A percentile compares a stretch with the other conserved stretches of the same genome.
These are phyloP conservation scores for Entonaema liquescens DNA, from an alignment of 495 filamentous ascomycete species.

Conservation along the genomic window DNA sequence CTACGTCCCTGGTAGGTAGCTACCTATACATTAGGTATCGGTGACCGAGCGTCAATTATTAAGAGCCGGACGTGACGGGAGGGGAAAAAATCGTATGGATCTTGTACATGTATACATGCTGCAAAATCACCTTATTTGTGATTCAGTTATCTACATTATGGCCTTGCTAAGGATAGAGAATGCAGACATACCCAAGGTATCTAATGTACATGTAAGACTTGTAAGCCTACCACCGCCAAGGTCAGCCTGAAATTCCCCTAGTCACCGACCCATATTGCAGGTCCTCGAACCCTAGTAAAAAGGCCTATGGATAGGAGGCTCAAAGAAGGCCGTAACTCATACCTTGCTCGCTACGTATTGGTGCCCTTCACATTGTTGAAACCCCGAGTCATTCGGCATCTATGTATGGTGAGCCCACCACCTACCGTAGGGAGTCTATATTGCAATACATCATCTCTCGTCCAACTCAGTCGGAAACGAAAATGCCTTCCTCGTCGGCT, in stretches of 20 bases:
- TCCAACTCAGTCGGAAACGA: background rate
- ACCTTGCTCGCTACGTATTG: background rate
- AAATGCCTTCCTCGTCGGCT: slow-evolving; percentile 19
- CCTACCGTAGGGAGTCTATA: background rate
- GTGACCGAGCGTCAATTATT: no score
- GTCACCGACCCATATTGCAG: background rate
- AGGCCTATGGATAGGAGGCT: background rate
- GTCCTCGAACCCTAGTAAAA: background rate
- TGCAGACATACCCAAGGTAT: no score
- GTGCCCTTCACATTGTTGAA: background rate
- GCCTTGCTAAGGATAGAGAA: background rate
- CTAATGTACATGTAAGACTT: background rate
- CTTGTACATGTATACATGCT: no score
- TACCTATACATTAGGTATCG: no score
- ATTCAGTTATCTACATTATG: background rate
- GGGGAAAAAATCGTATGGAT: no score
- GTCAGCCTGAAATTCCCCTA: background rate
- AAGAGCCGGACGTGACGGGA: no score
- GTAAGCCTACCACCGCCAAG: background rate
- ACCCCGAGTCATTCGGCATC: background rate
- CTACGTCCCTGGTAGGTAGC: no score
- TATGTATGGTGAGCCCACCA: background rate
- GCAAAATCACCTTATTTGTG: no score
- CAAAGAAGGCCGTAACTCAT: background rate
- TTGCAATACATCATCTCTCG: background rate